Evolutionary conservation across 495 filamentous ascomycete species (phyloP).

Genomic region (Daldinia decipiens): DNA sequence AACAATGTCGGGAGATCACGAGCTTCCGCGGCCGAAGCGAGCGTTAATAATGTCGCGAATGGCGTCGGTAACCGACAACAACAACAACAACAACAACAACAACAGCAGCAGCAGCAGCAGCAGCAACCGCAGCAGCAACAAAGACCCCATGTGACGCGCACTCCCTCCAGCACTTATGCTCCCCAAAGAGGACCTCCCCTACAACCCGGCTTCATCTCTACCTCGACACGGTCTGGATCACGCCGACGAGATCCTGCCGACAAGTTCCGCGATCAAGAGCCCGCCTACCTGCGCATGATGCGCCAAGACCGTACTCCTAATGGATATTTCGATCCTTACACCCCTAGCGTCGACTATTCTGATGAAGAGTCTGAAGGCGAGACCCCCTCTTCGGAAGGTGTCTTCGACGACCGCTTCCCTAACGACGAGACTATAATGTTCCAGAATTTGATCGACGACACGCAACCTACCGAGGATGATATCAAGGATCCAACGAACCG

Average conservation of each 20-base stretch:
- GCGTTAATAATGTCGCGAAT: slow-evolving; percentile 35
- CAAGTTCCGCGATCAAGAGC: slow-evolving; percentile 65
- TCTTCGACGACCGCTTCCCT: slow-evolving; percentile 79
- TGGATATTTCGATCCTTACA: slow-evolving; percentile 81
- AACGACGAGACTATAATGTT: slow-evolving; percentile 95
- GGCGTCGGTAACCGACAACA: slow-evolving; percentile 35
- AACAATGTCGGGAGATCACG: slow-evolving; percentile 53
- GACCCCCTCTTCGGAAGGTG: slow-evolving; percentile 84
- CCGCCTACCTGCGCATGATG: slow-evolving; percentile 60
- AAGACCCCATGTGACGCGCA: slow-evolving; percentile 50
- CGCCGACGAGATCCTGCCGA: slow-evolving; percentile 81
- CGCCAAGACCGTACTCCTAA: slow-evolving; percentile 69
- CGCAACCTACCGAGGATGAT: slow-evolving; percentile 88
- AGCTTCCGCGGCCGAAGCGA: slow-evolving; percentile 11
- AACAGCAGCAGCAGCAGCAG: slow-evolving; percentile 19
- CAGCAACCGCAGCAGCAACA: slow-evolving; percentile 17
- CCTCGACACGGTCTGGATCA: slow-evolving; percentile 70
- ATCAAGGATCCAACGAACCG: slow-evolving; percentile 87
- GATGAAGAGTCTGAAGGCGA: slow-evolving; percentile 88
- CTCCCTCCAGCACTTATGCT: slow-evolving; percentile 62
- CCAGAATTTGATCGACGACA: slow-evolving; percentile 81
- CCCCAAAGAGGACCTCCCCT: slow-evolving; percentile 53
- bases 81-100: slow-evolving; percentile 5
- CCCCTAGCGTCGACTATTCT: slow-evolving; percentile 69
- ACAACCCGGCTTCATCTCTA: slow-evolving; percentile 52